Percentiles rank a stretch among this genome's conserved stretches.
These are phyloP conservation scores for Chlorella vulgaris DNA, from an alignment of 139 green algal species.

Conservation along the genomic window DNA sequence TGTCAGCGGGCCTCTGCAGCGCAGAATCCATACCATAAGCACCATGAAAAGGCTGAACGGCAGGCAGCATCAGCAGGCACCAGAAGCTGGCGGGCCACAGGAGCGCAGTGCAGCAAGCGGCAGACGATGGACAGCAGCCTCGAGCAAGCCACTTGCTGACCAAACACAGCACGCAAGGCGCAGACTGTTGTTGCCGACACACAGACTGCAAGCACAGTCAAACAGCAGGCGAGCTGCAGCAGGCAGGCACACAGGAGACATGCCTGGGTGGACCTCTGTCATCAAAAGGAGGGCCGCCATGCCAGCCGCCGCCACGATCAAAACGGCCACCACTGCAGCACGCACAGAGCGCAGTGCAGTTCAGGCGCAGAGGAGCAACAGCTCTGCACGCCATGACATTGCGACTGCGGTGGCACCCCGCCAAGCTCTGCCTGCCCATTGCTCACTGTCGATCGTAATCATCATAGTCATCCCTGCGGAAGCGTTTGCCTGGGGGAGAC, in stretches of 20 bases:
- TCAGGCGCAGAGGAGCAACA: background rate
- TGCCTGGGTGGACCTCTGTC: conserved; percentile 15
- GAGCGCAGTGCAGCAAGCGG: too few species aligned
- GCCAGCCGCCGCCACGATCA: background rate
- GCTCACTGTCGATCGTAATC: conserved; percentile 36
- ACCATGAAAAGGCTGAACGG: background rate
- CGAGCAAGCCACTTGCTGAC: too few species aligned
- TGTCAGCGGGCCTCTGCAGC: conserved; percentile 34
- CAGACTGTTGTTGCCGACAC: too few species aligned
- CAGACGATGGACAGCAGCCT: too few species aligned
- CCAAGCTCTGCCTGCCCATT: too few species aligned
- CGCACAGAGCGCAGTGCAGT: too few species aligned
- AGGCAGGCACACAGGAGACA: background rate
- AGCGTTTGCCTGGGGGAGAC: conserved; percentile 48
- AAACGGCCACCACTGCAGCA: conserved; percentile 18
- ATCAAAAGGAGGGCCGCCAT: background rate
- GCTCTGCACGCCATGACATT: too few species aligned
- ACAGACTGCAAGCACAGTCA: background rate
- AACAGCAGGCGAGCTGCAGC: background rate
- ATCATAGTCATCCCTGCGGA: conserved; percentile 43
- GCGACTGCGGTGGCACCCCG: too few species aligned
- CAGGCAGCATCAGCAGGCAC: background rate
- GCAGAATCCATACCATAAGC: too few species aligned
- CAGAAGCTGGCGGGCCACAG: too few species aligned
- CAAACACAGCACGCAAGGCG: too few species aligned